A percentile compares a stretch with the other conserved stretches of the same genome.
Conservation (phyloP, 108 stramenopile species). For the Stephanodiscus triporus region DNA sequence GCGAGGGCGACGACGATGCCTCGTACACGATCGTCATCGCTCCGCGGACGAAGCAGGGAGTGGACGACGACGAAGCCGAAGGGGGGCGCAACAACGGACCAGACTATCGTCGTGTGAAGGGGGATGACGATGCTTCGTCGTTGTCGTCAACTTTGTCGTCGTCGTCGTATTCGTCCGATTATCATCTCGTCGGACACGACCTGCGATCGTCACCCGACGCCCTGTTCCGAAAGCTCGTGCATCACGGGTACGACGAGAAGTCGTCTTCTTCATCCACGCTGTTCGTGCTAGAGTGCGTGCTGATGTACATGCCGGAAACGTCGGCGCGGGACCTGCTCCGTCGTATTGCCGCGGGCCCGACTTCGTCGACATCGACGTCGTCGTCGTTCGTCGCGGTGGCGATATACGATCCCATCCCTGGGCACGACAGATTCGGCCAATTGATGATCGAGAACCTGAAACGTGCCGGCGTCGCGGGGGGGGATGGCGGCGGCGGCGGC, state of each 20-base stretch:
- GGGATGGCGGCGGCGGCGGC: too few relatives aligned
- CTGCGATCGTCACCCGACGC: too few relatives aligned
- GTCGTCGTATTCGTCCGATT: too few relatives aligned
- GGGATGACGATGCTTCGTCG: constrained; percentile 54
- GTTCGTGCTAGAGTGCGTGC: constrained; percentile 83
- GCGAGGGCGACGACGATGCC: constrained; percentile 1
- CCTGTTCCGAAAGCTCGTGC: too few relatives aligned
- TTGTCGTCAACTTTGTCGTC: too few relatives aligned
- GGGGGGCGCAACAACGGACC: too few relatives aligned
- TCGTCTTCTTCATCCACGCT: constrained; percentile 67
- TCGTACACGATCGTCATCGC: constrained; percentile 27
- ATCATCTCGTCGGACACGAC: too few relatives aligned
- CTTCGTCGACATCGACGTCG: constrained; percentile 7
- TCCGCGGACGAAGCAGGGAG: constrained; percentile 35
- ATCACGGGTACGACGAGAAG: constrained; percentile 40
- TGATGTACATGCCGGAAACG: too few relatives aligned
- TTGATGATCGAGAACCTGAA: constrained; percentile 79
- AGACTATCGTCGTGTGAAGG: too few relatives aligned
- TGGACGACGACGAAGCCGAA: constrained; percentile 71
- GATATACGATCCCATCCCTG: too few relatives aligned
- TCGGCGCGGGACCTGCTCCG: constrained; percentile 42
- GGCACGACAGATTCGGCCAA: constrained; percentile 75
- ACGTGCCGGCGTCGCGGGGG: constrained; percentile 64
- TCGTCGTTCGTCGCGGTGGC: too few relatives aligned
- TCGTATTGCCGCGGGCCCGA: constrained; percentile 15